Base-by-base conservation (phyloP, 805 yeast genomes). In the Ogataea pilisensis region DNA sequence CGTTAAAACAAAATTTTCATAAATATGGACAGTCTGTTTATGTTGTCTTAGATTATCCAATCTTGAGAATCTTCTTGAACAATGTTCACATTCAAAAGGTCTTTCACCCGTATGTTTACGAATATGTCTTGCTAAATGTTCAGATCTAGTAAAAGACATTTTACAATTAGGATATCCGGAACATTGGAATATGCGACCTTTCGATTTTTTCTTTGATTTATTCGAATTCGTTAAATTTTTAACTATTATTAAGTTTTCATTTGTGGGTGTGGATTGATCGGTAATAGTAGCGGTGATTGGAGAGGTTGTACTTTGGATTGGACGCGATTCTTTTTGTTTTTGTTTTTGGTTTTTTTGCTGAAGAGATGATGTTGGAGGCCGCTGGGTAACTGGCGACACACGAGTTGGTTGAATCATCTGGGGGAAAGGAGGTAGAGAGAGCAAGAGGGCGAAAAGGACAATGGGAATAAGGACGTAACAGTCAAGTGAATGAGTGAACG, bases 101-200 rank as follows among this genome's bases (percentile, higher is more conserved):
- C 95, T 70, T 61, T 89, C 97, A 32, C 96, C 97, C 0, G 96
- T 90, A 60, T 89, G 97, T 54, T 89, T 90, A 43, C 96, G 69
- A 39, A 90, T 83, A 65, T 89, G 97, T 44, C 97, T 72, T 1
- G 96, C 95, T 51, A 89, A 72, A 63, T 90, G 97, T 60, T 90
- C 97, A 8, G 93, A 82, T 37, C 97, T 71, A 2, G 95, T 85
- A 63, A 89, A 89, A 6, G 90, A 75, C 95, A 90, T 89, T 42
- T 68, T 70, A 63, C 97, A 89, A 50, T 83, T 89, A 17, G 87
- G 87, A 58, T 75, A 90, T 3, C 95, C 96, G 1, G 83, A 68
- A 63, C 97, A 89, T 57, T 80, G 89, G 64, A 89, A 89, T 18
- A 85, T 75, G 45, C 87, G 64, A 12, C 83, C 83, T 48, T 78